Conservation (phyloP, 352 stramenopile species). For the Plasmopara muralis region DNA sequence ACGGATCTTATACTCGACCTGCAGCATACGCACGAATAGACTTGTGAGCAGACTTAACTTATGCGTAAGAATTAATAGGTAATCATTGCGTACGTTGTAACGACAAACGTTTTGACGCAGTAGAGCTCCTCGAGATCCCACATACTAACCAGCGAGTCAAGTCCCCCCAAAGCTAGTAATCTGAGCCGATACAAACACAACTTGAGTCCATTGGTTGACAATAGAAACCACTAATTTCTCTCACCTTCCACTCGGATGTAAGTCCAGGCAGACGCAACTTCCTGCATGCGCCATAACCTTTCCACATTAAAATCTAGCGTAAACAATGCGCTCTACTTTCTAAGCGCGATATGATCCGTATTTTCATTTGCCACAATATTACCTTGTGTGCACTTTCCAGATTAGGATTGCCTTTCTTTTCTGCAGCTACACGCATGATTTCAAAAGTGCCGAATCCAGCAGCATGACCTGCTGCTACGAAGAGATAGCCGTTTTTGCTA, state of each 20-base stretch:
- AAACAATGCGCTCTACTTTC: too few relatives aligned
- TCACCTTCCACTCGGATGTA: constrained; percentile 70
- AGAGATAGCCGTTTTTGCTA: constrained; percentile 69
- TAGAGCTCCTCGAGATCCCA: constrained; percentile 85
- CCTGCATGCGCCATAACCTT: constrained; percentile 71
- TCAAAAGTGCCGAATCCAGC: constrained; percentile 74
- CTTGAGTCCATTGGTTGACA: too few relatives aligned
- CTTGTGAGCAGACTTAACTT: constrained; percentile 4
- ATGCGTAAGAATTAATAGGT: not conserved
- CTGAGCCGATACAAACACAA: constrained; percentile 20
- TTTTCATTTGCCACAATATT: not conserved
- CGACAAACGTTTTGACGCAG: constrained; percentile 75
- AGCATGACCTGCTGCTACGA: constrained; percentile 72
- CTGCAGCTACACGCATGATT: constrained; percentile 69
- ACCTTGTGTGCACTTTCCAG: constrained; percentile 82
- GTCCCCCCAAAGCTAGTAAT: constrained; percentile 65
- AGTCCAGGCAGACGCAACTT: constrained; percentile 75
- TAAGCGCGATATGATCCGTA: not conserved
- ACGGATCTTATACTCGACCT: constrained; percentile 77
- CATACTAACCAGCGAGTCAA: constrained; percentile 78
- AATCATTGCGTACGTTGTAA: constrained; percentile 53
- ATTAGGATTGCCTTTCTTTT: constrained; percentile 77
- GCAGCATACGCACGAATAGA: constrained; percentile 2
- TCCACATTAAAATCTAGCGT: constrained; percentile 1
- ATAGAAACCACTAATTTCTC: not conserved